phyloP scores from a whole-genome alignment of 148 eudicot genomes.

The Chenopodium album region DNA sequence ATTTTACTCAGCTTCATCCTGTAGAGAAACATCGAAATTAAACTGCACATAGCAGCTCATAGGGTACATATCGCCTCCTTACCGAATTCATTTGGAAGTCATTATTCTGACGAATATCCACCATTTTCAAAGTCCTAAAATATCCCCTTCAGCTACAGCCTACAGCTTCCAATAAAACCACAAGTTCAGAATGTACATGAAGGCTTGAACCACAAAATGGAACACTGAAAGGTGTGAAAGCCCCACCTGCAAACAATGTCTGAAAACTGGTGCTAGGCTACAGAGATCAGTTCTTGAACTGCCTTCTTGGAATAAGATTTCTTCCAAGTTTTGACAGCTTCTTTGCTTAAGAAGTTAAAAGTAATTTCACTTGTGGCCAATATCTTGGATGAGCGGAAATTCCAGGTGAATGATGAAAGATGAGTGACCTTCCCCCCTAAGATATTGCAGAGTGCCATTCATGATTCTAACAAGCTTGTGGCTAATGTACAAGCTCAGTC shows the following conservation, averaged over 20 bases:
- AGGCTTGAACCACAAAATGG: neutral
- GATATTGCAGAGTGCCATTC: conserved; percentile 84
- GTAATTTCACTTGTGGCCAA: neutral
- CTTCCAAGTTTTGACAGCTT: neutral
- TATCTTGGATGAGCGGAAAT: conserved; percentile 58
- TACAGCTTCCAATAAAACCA: neutral
- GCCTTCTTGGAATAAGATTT: neutral
- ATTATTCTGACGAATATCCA: neutral
- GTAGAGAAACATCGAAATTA: neutral
- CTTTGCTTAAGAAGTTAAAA: neutral
- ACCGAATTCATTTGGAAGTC: neutral
- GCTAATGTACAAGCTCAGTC: conserved; percentile 75
- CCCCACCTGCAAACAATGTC: neutral
- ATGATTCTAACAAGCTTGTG: conserved; percentile 74
- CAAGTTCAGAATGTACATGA: neutral
- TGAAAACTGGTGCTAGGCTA: neutral
- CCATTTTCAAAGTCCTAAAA: neutral
- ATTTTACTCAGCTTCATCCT: neutral
- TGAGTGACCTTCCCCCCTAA: conserved; percentile 62
- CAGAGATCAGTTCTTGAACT: neutral
- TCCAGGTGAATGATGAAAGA: conserved; percentile 64
- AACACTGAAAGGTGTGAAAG: neutral
- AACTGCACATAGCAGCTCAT: neutral
- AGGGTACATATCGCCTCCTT: neutral
- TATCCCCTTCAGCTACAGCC: neutral